These are phyloP conservation scores for Pyronema domesticum DNA, from an alignment of 495 filamentous ascomycete genomes.

Conservation along the genomic window DNA sequence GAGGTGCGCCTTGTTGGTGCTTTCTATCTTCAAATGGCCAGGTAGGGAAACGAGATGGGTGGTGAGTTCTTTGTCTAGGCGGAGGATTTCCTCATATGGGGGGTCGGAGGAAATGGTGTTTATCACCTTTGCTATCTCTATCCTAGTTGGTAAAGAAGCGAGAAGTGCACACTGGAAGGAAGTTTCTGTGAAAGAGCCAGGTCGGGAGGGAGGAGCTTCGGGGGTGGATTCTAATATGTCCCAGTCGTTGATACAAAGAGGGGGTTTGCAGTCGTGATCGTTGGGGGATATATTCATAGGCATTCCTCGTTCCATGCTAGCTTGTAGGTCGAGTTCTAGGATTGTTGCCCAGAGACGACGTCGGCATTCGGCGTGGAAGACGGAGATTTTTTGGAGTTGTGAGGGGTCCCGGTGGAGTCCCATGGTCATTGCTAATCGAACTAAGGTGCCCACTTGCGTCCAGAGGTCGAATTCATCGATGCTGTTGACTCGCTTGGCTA, in stretches of 20 bases:
- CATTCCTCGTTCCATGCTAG: constrained; percentile 41
- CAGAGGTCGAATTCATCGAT: constrained; percentile 37
- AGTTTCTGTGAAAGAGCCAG: background rate
- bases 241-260: background rate
- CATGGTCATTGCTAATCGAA: constrained; percentile 42
- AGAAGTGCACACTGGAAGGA: background rate
- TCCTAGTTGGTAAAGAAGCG: background rate
- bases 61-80: background rate
- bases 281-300: constrained; percentile 21
- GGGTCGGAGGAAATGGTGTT: background rate
- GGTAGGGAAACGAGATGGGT: background rate
- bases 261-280: background rate
- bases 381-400: constrained; percentile 27
- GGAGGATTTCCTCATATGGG: background rate
- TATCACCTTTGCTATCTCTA: background rate
- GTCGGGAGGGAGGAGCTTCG: background rate
- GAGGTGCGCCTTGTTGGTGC: background rate
- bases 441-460: constrained; percentile 39
- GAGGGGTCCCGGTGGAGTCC: constrained; percentile 44
- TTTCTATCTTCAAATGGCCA: background rate
- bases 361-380: constrained; percentile 45
- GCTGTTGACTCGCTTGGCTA: constrained; percentile 31
- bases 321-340: constrained; percentile 42
- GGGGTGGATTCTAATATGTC: background rate
- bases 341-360: constrained; percentile 52